These are phyloP conservation scores for Elsinoe arachidis DNA, from an alignment of 2,329 filamentous ascomycete species.

Conservation along the genomic window DNA sequence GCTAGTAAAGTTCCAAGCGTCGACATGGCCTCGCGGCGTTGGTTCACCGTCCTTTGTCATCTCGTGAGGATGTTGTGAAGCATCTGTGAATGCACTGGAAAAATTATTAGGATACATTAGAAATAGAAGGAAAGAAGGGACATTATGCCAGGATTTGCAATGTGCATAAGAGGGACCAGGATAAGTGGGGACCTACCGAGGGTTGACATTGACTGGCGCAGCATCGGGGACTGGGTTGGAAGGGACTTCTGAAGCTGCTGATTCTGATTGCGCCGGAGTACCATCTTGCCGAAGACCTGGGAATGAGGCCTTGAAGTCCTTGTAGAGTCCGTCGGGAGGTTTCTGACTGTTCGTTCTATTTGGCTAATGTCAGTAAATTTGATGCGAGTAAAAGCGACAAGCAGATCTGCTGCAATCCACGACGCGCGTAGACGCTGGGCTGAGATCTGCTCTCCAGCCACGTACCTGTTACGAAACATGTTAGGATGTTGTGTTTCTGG, in stretches of 20 bases:
- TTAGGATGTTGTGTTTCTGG: constrained; percentile 20
- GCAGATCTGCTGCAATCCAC: background rate
- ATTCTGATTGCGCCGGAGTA: constrained; percentile 14
- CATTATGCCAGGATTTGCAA: background rate
- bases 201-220: background rate
- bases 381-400: background rate
- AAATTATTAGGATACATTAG: constrained; percentile 6
- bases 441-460: constrained; percentile 12
- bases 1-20: constrained; percentile 57
- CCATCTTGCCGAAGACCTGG: constrained; percentile 53
- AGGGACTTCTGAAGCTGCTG: background rate
- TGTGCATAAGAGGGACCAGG: background rate
- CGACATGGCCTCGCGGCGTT: constrained; percentile 69
- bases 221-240: constrained; percentile 2
- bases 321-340: constrained; percentile 74
- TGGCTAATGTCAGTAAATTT: constrained; percentile 11
- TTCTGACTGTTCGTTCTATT: constrained; percentile 70
- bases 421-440: constrained; percentile 8
- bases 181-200: constrained; percentile 9
- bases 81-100: constrained; percentile 10
- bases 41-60: constrained; percentile 69
- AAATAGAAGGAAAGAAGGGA: background rate
- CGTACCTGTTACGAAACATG: constrained; percentile 43
- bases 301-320: constrained; percentile 75
- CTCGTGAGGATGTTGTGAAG: constrained; percentile 25